Evolutionary conservation across 1,284 basidiomycete genomes (phyloP), one percentile per base, ranked within the genome.

Genomic region (Heterobasidion parviporum): DNA sequence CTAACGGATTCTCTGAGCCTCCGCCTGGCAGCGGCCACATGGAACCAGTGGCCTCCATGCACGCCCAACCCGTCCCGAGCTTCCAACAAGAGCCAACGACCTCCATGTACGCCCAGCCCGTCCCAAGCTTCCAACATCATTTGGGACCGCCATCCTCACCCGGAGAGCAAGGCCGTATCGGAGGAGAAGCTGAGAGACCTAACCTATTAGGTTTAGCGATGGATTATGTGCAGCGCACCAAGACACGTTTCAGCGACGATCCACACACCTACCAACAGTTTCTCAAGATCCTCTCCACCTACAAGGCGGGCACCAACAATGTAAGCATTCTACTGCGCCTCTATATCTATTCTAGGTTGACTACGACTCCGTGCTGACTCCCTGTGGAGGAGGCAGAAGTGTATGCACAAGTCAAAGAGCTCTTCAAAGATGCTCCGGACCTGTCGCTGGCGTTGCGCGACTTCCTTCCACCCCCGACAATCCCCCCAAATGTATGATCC

Each of bases 211-310:
- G 81, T 59, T 84, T 85, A 1, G 96, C 95, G 1, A 89, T 99
- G 61, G 86, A 91, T 65, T 99, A 97, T 65, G 93, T 99, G 44
- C 94, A 97, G 73, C 94, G 94, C 73, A 98, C 98, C 74, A 98
- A 97, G 72, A 89, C 92, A 62, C 85, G 94, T 44, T 98, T 94
- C 72, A 75, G 75, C 18, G 74, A 76, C 56, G 91, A 96, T 64
- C 85, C 92, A 1, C 92, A 95, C 38, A 94, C 90, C 9, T 99
- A 98, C 72, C 89, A 91, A 65, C 87, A 92, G 65, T 98, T 99
- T 72, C 74, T 98, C 57, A 93, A 96, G 71, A 94, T 98, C 60
- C 74, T 98, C 34, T 89, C 92, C 2, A 80, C 83, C 54, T 74
- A 80, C 54, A 73, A 74, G 56, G 73, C 77, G 2, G 76, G 77